Evolutionary conservation across 352 stramenopile species (phyloP).

Genomic region (Phytophthora litchii): DNA sequence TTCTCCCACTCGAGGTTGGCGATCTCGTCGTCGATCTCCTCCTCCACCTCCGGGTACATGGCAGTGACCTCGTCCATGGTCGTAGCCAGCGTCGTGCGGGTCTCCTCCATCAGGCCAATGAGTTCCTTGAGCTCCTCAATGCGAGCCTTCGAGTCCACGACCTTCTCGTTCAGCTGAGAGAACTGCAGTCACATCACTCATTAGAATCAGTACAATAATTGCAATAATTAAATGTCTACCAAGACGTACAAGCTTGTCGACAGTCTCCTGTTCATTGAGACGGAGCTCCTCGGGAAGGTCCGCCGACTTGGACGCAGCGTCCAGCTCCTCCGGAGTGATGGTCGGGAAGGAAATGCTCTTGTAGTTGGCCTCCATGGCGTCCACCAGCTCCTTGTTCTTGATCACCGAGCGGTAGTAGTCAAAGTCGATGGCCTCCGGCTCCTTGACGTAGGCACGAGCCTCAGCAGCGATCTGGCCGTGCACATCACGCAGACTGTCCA

Average conservation of each 20-base stretch:
- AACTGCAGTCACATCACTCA: slow-evolving; percentile 42
- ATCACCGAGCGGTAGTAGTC: slow-evolving; percentile 86
- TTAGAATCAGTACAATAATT: slow-evolving; percentile 15
- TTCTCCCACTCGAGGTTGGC: slow-evolving; percentile 91
- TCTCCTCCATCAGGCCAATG: slow-evolving; percentile 84
- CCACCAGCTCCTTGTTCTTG: slow-evolving; percentile 90
- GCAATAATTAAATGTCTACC: neutral
- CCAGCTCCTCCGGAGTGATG: slow-evolving; percentile 77
- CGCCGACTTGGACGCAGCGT: slow-evolving; percentile 49
- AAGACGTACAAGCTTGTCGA: slow-evolving; percentile 68
- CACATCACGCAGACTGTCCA: slow-evolving; percentile 79
- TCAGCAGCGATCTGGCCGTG: slow-evolving; percentile 82
- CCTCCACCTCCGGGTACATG: slow-evolving; percentile 86
- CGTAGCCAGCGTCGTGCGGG: slow-evolving; percentile 81
- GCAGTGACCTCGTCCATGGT: slow-evolving; percentile 86
- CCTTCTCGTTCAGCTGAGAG: slow-evolving; percentile 78
- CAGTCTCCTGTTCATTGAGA: slow-evolving; percentile 81
- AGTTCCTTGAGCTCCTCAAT: slow-evolving; percentile 88
- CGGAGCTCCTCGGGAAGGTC: slow-evolving; percentile 60
- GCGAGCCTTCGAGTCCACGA: slow-evolving; percentile 84
- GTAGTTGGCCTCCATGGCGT: slow-evolving; percentile 87
- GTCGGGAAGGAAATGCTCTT: slow-evolving; percentile 84
- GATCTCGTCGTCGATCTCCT: slow-evolving; percentile 91
- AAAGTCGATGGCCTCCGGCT: slow-evolving; percentile 87
- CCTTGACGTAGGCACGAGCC: slow-evolving; percentile 71